Percentiles rank a stretch among this genome's conserved stretches.
Conservation (phyloP, 139 green algal genomes). For the Mychonastes homosphaera region DNA sequence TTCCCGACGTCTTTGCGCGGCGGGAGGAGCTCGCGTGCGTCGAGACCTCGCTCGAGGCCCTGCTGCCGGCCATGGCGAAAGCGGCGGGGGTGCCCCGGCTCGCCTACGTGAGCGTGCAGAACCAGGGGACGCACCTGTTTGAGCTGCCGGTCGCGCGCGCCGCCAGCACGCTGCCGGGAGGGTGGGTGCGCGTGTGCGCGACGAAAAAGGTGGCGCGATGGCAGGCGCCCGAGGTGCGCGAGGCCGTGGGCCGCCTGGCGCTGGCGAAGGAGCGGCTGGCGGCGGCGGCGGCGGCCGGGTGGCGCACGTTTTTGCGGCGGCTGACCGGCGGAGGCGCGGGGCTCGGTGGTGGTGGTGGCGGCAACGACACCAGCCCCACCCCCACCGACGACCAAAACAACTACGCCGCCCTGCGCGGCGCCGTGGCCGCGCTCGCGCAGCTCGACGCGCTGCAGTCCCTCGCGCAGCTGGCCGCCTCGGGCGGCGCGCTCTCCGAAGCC, state of each 20-base stretch:
- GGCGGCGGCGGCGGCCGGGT: constrained; percentile 19
- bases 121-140: constrained; percentile 55
- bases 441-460: constrained; percentile 70
- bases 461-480: constrained; percentile 33
- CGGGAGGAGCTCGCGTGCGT: neutral
- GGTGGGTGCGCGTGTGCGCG: constrained; percentile 39
- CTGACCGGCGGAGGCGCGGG: constrained; percentile 2
- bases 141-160: constrained; percentile 53
- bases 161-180: constrained; percentile 45
- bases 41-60: constrained; percentile 32
- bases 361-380: neutral
- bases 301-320: constrained; percentile 24
- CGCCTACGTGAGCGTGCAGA: too few species aligned
- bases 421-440: constrained; percentile 49
- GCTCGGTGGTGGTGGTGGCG: neutral
- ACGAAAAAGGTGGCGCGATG: constrained; percentile 63
- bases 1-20: too few species aligned
- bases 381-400: neutral
- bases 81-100: neutral
- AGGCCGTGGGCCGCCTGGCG: constrained; percentile 21
- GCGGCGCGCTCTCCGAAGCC: constrained; percentile 17
- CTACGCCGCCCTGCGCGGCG: constrained; percentile 37
- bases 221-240: constrained; percentile 23
- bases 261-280: constrained; percentile 29
- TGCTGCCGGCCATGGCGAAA: constrained; percentile 26